These are phyloP conservation scores for Spiraea crenata DNA, from an alignment of 331 rosid genomes.

Conservation along the genomic window DNA sequence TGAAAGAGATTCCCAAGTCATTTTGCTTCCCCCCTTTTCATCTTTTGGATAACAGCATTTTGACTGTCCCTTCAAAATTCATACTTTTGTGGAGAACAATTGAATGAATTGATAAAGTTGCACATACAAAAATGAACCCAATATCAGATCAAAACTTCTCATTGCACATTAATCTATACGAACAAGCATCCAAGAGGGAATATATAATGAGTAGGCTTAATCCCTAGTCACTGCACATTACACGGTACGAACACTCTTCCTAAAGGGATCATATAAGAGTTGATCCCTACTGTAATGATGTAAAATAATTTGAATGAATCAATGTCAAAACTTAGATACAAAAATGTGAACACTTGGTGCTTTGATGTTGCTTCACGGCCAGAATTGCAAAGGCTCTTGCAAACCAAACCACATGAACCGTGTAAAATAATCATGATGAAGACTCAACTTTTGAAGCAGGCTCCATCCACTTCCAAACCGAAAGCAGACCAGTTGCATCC, in stretches of 20 bases:
- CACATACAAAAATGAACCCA: neutral
- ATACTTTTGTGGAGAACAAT: too few relatives aligned
- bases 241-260: too few relatives aligned
- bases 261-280: neutral
- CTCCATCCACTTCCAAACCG: slow-evolving; percentile 38
- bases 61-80: too few relatives aligned
- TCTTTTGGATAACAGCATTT: too few relatives aligned
- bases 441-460: slow-evolving; percentile 11
- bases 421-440: neutral
- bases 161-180: too few relatives aligned
- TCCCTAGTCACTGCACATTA: too few relatives aligned
- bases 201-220: too few relatives aligned
- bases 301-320: neutral
- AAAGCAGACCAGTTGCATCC: slow-evolving; percentile 35
- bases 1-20: too few relatives aligned
- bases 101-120: too few relatives aligned
- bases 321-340: neutral
- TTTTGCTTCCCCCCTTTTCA: too few relatives aligned
- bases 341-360: neutral
- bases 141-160: neutral
- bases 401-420: neutral
- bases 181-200: too few relatives aligned
- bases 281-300: neutral
- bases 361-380: too few relatives aligned
- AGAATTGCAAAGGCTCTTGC: neutral